Conservation (phyloP, 2,329 filamentous ascomycete species). For the Colletotrichum sp. region DNA sequence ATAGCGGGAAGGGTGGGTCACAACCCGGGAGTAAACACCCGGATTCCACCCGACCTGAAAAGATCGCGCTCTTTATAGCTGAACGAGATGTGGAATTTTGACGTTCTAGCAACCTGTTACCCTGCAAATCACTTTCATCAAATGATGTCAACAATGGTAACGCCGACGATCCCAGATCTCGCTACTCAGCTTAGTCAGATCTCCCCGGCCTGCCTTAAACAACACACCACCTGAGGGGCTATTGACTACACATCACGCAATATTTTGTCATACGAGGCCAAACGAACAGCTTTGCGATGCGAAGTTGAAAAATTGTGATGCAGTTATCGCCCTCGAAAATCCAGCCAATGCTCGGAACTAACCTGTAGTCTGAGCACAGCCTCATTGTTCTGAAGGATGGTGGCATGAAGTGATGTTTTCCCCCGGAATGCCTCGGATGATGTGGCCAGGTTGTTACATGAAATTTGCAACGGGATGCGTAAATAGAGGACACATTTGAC, state of each 20-base stretch:
- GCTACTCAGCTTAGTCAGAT: background rate
- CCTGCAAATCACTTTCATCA: fast-evolving
- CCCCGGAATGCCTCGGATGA: background rate
- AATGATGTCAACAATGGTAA: background rate
- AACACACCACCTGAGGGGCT: background rate
- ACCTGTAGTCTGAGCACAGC: background rate
- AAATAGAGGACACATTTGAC: background rate
- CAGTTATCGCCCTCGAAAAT: background rate
- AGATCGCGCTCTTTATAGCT: background rate
- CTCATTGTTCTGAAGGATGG: background rate
- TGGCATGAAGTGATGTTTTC: background rate
- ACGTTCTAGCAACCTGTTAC: background rate
- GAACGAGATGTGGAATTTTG: background rate
- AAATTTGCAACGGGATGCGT: fast-evolving
- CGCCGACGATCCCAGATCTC: background rate
- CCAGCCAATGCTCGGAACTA: background rate
- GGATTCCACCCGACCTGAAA: background rate
- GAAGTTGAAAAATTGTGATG: fast-evolving
- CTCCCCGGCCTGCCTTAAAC: background rate
- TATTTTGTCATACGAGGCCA: background rate
- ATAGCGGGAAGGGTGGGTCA: background rate
- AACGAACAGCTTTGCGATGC: background rate
- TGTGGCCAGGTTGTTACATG: background rate
- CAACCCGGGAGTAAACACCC: background rate
- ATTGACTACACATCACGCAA: background rate